A percentile compares a stretch with the other conserved stretches of the same genome.
phyloP scores from a whole-genome alignment of 352 stramenopile genomes.

The Pythium plurisporium region DNA sequence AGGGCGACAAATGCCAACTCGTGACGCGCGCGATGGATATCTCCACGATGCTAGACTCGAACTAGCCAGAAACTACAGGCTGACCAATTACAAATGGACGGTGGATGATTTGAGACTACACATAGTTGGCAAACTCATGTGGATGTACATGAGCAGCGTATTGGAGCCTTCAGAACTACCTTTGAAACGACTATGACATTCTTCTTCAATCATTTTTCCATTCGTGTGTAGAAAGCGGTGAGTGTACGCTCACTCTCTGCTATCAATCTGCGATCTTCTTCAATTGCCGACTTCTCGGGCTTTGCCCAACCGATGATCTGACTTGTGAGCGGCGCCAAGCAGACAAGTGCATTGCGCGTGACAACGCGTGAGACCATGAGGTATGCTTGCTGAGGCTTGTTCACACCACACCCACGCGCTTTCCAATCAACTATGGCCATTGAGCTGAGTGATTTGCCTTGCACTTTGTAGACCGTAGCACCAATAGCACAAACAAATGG shows the following conservation, averaged over 20 bases:
- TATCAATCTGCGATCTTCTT: slow-evolving; percentile 2
- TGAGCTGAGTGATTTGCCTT: slow-evolving; percentile 6
- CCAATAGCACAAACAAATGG: slow-evolving; percentile 14
- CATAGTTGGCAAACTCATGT: too few species aligned
- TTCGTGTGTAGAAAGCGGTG: neutral
- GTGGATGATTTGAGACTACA: too few species aligned
- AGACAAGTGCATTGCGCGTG: neutral
- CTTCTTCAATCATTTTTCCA: too few species aligned
- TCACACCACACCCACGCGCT: neutral
- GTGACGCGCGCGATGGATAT: too few species aligned
- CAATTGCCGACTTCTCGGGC: neutral
- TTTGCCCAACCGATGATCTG: slow-evolving; percentile 3
- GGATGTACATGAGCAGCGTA: too few species aligned
- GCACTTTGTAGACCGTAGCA: slow-evolving; percentile 15
- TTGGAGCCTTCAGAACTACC: too few species aligned
- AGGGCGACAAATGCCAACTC: too few species aligned
- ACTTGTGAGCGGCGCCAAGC: neutral
- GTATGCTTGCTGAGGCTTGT: slow-evolving; percentile 15
- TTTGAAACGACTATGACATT: too few species aligned
- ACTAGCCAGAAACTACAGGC: too few species aligned
- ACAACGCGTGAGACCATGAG: slow-evolving; percentile 12
- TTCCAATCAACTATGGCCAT: slow-evolving; percentile 15
- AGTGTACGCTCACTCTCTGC: neutral
- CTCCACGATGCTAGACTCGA: too few species aligned
- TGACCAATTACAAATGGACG: too few species aligned